Base-by-base conservation (phyloP, 768 basidiomycete species). In the Trametes sanguinea region DNA sequence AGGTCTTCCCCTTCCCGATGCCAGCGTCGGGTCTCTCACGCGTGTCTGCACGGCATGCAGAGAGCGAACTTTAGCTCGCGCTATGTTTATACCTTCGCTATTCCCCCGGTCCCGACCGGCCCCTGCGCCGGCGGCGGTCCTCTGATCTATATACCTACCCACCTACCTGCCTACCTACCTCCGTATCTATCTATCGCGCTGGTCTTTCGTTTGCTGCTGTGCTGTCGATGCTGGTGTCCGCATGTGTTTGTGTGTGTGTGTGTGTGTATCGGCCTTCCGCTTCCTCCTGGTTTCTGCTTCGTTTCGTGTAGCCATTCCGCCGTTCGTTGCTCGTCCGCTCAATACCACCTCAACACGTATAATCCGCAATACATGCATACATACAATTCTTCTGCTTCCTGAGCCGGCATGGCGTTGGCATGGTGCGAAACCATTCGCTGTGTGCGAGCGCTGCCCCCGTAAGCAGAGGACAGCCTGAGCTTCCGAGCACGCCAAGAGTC, bases 21-120 rank as follows among this genome's bases (percentile, higher is more conserved):
- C 53, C 22, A 45, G 61, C 54, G 50, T 52, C 58, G 42, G 29
- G 27, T 47, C n/a, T 27, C 46, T 22, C 46, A 11, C 46, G 11
- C 46, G 10, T 27, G 29, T 42, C 44, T 42, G 22, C 44, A 11
- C 51, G 45, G 51, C 27, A 30, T 48, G 46, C 13, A 48, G 57
- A 58, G 57, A 32, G 43, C 46, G 48, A 22, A 37, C 29, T 54
- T 63, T 22, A 57, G 57, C 62, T 43, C 57, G 53, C 54, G 62
- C 62, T 63, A 63, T 50, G 39, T 44, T 63, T 63, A 63, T 59
- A 63, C n/a, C 14, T 57, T 52, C 45, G 30, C 45, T 54, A 54
- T 56, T 54, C 56, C 17, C 43, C 61, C 32, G 43, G 45, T 33
- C 30, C 55, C 13, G 17, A 35, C 45, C 47, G 40, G 46, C 35